phyloP scores from a whole-genome alignment of 805 yeast species.

The Lachancea cidri region DNA sequence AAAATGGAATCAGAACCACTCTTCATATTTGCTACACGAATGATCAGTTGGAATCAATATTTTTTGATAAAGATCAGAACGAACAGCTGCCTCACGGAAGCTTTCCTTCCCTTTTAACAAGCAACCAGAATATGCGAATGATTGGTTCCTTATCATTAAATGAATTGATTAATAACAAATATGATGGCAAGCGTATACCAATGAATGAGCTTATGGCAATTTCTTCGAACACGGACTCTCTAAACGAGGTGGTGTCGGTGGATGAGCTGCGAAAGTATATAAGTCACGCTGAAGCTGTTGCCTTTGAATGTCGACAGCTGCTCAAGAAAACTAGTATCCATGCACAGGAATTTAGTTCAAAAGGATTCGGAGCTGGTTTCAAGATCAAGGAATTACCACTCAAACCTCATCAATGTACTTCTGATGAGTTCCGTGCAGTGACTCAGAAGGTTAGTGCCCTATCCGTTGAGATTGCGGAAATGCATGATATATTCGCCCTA shows the following conservation, averaged over 20 bases:
- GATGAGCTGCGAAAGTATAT: slow-evolving; percentile 3
- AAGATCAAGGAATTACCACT: slow-evolving; percentile 6
- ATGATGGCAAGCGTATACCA: slow-evolving; percentile 3
- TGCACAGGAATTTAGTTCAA: not conserved
- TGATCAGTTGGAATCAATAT: slow-evolving; percentile 37
- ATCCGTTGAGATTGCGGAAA: slow-evolving; percentile 15
- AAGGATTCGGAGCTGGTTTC: slow-evolving; percentile 9
- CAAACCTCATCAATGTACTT: slow-evolving; percentile 3
- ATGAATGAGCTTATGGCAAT: not conserved
- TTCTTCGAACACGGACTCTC: not conserved
- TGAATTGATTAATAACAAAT: slow-evolving; percentile 15
- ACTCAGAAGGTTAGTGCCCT: slow-evolving; percentile 2
- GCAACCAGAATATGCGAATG: not conserved
- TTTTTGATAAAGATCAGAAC: too few species aligned
- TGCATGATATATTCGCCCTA: slow-evolving; percentile 6
- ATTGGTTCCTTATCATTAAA: slow-evolving; percentile 27
- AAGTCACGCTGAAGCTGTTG: not conserved
- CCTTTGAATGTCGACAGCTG: slow-evolving; percentile 3
- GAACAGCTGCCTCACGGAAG: too few species aligned
- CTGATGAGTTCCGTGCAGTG: slow-evolving; percentile 5
- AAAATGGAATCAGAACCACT: slow-evolving; percentile 25
- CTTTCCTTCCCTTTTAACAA: too few species aligned
- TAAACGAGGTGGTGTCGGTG: too few species aligned
- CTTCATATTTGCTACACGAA: slow-evolving; percentile 48
- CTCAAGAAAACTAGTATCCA: not conserved